phyloP scores from a whole-genome alignment of 1,284 basidiomycete genomes.

The Puccinia horiana region DNA sequence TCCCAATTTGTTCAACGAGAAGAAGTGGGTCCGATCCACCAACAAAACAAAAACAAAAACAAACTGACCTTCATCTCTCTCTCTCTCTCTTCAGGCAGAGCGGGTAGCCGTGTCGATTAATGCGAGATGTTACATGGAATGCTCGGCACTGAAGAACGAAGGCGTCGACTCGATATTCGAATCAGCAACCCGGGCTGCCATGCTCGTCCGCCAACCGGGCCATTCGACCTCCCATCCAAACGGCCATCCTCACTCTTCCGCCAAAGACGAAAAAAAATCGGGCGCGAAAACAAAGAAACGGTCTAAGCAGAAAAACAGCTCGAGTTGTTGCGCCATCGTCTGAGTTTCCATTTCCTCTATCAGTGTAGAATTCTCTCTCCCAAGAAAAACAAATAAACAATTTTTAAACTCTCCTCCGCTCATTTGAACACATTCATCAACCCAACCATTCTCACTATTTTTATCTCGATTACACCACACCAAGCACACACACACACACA shows the following conservation, averaged over 20 bases:
- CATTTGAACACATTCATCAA: too few relatives aligned
- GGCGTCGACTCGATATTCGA: slow-evolving; percentile 95
- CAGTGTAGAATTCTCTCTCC: too few relatives aligned
- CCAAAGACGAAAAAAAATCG: slow-evolving; percentile 24
- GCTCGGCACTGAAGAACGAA: slow-evolving; percentile 83
- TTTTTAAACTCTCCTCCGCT: too few relatives aligned
- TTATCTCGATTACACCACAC: not conserved
- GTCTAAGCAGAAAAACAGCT: slow-evolving; percentile 17
- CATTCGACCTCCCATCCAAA: not conserved
- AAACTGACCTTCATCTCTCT: not conserved
- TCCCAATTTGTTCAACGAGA: slow-evolving; percentile 51
- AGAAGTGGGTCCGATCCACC: not conserved
- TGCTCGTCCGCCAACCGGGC: slow-evolving; percentile 70
- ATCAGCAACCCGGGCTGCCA: slow-evolving; percentile 86
- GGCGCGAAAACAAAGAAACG: not conserved
- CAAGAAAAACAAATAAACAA: not conserved
- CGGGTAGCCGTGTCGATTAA: slow-evolving; percentile 76
- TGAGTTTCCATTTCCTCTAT: not conserved
- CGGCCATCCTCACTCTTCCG: slow-evolving; percentile 7
- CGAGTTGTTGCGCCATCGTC: slow-evolving; percentile 18
- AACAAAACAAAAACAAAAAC: not conserved
- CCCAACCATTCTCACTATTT: too few relatives aligned
- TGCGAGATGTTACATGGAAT: slow-evolving; percentile 88
- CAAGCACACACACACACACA: not conserved
- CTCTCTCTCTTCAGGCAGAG: slow-evolving; percentile 69